These are phyloP conservation scores for Macadamia tetraphylla DNA, from an alignment of 164 flowering plant genomes.

Conservation along the genomic window DNA sequence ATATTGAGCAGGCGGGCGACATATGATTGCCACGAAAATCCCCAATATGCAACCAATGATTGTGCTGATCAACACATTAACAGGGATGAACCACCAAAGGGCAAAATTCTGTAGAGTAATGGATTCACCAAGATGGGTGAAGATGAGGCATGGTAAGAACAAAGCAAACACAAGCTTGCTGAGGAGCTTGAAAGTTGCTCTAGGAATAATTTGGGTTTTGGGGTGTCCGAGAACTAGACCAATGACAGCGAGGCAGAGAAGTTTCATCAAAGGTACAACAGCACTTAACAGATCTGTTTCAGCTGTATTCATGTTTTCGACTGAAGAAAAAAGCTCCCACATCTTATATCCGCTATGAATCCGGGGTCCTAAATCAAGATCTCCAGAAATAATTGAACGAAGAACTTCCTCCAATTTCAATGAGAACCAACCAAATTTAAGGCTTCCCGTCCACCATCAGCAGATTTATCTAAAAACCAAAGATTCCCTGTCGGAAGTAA, in stretches of 20 bases:
- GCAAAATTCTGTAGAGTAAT: conserved; percentile 48
- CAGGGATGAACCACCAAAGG: conserved; percentile 89
- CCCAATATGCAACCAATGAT: conserved; percentile 65
- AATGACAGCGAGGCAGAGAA: conserved; percentile 56
- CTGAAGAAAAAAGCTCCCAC: conserved; percentile 3
- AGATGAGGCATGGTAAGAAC: conserved; percentile 81
- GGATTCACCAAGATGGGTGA: conserved; percentile 60
- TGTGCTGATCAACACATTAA: conserved; percentile 66
- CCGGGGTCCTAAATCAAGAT: conserved; percentile 1
- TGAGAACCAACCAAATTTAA: not conserved
- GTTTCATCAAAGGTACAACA: conserved; percentile 74
- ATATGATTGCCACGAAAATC: conserved; percentile 50
- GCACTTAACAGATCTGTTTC: conserved; percentile 37
- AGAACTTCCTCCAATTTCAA: not conserved
- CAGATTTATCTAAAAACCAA: conserved; percentile 4
- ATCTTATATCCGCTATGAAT: conserved; percentile 6
- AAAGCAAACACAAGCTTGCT: conserved; percentile 92
- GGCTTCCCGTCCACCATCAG: not conserved
- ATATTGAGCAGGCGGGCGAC: conserved; percentile 75
- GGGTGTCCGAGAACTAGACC: conserved; percentile 78
- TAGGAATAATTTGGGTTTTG: conserved; percentile 49
- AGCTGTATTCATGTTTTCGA: conserved; percentile 10
- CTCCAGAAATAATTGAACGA: conserved; percentile 5
- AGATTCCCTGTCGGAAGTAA: not conserved
- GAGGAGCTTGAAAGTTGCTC: conserved; percentile 69